Percentiles rank a stretch among this genome's conserved stretches.
Evolutionary conservation across 306 rosid genomes (phyloP).

Genomic region (Vigna hirtella): DNA sequence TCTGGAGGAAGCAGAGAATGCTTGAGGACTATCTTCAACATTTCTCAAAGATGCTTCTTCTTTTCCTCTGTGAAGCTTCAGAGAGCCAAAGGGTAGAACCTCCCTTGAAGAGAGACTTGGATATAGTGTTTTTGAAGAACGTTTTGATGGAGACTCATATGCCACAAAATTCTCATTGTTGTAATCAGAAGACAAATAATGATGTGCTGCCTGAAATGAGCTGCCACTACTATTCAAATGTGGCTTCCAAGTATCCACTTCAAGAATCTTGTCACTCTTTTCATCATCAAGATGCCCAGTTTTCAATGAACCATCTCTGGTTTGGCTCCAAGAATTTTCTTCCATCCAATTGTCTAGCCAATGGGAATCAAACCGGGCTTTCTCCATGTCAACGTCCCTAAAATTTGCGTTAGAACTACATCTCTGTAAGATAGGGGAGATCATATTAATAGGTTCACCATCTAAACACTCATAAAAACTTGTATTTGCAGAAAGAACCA

Average conservation of each 20-base stretch:
- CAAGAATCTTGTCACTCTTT: conserved; percentile 89
- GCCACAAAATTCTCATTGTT: conserved; percentile 42
- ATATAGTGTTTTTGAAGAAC: conserved; percentile 50
- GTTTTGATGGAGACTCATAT: conserved; percentile 67
- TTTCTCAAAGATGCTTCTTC: conserved; percentile 62
- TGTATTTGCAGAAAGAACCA: conserved; percentile 19
- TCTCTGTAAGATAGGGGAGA: conserved; percentile 57
- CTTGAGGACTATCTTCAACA: conserved; percentile 70
- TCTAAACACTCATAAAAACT: background rate
- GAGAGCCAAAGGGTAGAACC: conserved; percentile 42
- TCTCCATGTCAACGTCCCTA: conserved; percentile 57
- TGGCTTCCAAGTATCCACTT: conserved; percentile 97
- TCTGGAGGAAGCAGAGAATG: conserved; percentile 67
- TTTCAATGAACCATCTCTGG: conserved; percentile 50
- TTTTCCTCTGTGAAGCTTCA: conserved; percentile 55
- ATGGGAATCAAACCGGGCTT: conserved; percentile 54
- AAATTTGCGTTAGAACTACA: conserved; percentile 80
- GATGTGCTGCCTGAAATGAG: conserved; percentile 56
- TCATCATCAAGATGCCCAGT: conserved; percentile 56
- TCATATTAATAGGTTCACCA: background rate
- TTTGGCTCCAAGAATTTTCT: conserved; percentile 63
- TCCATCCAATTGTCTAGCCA: conserved; percentile 96
- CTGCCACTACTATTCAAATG: conserved; percentile 53
- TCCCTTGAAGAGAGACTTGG: conserved; percentile 57
- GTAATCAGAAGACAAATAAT: conserved; percentile 50